Percentiles rank a stretch among this genome's conserved stretches.
Evolutionary conservation across 1,139 yeast genomes (phyloP).

Genomic region (Blastobotrys aristatus): DNA sequence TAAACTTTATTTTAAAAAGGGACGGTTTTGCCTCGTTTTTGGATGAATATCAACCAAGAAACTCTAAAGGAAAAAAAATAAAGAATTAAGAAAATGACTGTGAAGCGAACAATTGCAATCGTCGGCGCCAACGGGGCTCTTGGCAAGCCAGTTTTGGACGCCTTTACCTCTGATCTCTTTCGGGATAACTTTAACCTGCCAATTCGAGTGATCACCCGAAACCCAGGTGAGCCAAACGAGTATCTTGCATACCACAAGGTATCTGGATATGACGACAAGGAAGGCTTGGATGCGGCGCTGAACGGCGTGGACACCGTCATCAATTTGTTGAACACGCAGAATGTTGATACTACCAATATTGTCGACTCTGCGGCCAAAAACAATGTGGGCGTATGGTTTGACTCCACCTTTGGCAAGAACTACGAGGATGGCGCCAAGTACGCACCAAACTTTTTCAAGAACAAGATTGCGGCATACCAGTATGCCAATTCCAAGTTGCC

Average conservation of each 20-base stretch:
- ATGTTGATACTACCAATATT: conserved; percentile 15
- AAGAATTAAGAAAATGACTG: too few species aligned
- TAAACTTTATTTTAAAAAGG: neutral
- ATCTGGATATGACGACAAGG: neutral
- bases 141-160: conserved; percentile 45
- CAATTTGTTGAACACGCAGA: conserved; percentile 33
- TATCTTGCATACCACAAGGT: conserved; percentile 21
- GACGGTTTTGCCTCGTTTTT: too few species aligned
- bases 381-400: conserved; percentile 50
- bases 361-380: conserved; percentile 40
- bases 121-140: conserved; percentile 51
- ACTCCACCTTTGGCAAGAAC: conserved; percentile 58
- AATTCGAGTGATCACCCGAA: conserved; percentile 48
- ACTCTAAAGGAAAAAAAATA: too few species aligned
- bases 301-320: conserved; percentile 49
- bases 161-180: conserved; percentile 40
- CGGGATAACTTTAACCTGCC: conserved; percentile 45
- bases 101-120: conserved; percentile 37
- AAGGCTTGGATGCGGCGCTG: conserved; percentile 32
- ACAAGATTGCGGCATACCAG: neutral
- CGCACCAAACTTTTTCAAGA: conserved; percentile 2
- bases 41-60: too few species aligned
- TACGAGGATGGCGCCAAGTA: conserved; percentile 15
- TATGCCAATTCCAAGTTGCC: neutral
- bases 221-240: conserved; percentile 37